These are phyloP conservation scores for Debaryomycetaceae sp. DNA, from an alignment of 1,139 yeast species.

Conservation along the genomic window DNA sequence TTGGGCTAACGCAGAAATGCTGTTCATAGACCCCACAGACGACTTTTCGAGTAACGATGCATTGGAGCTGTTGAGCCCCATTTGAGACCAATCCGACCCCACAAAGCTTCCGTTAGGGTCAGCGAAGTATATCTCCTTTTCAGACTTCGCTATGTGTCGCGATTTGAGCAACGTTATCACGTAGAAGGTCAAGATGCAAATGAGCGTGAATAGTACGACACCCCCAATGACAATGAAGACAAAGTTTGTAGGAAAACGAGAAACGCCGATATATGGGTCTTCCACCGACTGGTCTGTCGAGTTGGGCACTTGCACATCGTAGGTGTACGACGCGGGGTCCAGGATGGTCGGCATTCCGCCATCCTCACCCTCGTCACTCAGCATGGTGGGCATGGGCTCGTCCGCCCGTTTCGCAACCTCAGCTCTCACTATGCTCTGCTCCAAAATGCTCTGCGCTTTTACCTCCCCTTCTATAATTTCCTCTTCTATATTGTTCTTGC, in stretches of 20 bases:
- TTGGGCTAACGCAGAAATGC: conserved; percentile 9
- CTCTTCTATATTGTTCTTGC: too few species aligned
- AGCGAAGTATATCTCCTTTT: conserved; percentile 32
- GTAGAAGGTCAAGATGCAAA: conserved; percentile 19
- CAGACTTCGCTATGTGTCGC: conserved; percentile 29
- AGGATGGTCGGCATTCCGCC: background rate
- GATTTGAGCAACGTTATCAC: conserved; percentile 21
- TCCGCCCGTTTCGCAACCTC: background rate
- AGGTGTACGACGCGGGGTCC: conserved; percentile 11
- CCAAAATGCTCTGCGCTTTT: too few species aligned
- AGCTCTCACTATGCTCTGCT: too few species aligned
- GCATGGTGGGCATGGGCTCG: background rate
- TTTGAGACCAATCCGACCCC: conserved; percentile 5
- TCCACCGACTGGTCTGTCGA: conserved; percentile 4
- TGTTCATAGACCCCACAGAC: conserved; percentile 8
- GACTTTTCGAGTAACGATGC: conserved; percentile 25
- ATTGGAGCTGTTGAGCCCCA: conserved; percentile 17
- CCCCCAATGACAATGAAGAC: conserved; percentile 46
- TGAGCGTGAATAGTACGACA: conserved; percentile 24
- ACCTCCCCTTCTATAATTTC: too few species aligned
- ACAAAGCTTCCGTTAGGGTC: conserved; percentile 8
- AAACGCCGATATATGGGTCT: conserved; percentile 33
- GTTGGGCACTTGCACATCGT: conserved; percentile 13
- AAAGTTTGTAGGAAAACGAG: conserved; percentile 29
- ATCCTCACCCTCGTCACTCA: background rate